Evolutionary conservation across 306 rosid species (phyloP).

Genomic region (Prosopis cineraria): DNA sequence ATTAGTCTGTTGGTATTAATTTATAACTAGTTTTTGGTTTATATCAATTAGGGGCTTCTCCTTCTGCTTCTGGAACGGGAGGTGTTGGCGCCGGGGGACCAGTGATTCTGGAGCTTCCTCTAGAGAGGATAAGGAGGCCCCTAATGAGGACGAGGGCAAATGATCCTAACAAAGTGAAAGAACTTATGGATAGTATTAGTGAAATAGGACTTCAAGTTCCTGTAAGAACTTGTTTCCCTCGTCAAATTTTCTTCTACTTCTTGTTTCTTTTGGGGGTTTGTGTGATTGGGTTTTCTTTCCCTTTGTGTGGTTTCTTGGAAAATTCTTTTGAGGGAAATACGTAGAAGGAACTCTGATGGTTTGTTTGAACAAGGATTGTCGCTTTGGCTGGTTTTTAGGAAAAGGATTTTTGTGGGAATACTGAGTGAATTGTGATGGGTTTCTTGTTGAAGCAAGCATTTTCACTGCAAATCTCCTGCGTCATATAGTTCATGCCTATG

Average conservation of each 20-base stretch:
- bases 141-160: conserved; percentile 87
- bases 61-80: conserved; percentile 51
- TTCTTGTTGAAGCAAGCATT: neutral
- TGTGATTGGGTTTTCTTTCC: neutral
- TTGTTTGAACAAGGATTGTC: neutral
- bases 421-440: neutral
- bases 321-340: neutral
- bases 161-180: conserved; percentile 71
- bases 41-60: conserved; percentile 52
- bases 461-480: neutral
- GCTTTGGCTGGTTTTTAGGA: neutral
- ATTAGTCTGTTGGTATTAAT: neutral
- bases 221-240: conserved; percentile 44
- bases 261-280: neutral
- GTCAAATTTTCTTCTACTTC: neutral
- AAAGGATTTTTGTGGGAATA: conserved; percentile 1
- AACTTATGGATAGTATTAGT: conserved; percentile 82
- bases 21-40: neutral
- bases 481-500: neutral
- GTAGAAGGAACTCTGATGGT: neutral
- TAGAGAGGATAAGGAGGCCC: conserved; percentile 90
- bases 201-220: conserved; percentile 95
- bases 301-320: neutral
- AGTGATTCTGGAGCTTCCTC: conserved; percentile 84
- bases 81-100: conserved; percentile 70